Percentiles rank a stretch among this genome's conserved stretches.
Conservation (phyloP, 129 eudicot genomes). For the Helichrysum umbraculigerum region DNA sequence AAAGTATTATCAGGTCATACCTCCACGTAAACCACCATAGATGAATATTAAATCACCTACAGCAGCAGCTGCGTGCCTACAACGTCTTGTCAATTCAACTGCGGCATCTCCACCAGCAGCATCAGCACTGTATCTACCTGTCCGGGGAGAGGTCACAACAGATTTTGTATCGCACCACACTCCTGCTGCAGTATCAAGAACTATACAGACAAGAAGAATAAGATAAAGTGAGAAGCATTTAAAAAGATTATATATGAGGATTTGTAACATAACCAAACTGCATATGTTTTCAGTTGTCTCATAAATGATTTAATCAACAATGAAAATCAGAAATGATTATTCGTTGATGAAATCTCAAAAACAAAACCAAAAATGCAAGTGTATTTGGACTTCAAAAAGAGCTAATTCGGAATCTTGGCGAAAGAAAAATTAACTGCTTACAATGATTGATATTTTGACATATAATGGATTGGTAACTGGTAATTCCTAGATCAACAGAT, state of each 20-base stretch:
- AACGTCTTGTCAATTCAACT: constrained; percentile 93
- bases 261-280: not conserved
- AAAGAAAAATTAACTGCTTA: constrained; percentile 5
- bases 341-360: not conserved
- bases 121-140: constrained; percentile 98
- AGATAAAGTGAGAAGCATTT: constrained; percentile 28
- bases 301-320: not conserved
- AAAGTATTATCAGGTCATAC: constrained; percentile 45
- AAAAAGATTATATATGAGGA: constrained; percentile 8
- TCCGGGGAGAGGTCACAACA: constrained; percentile 93
- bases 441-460: not conserved
- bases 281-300: not conserved
- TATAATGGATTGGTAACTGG: not conserved
- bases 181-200: constrained; percentile 99
- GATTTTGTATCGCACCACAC: constrained; percentile 99
- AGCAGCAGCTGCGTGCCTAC: constrained; percentile 99
- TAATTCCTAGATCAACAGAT: constrained; percentile 2
- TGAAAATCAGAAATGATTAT: not conserved
- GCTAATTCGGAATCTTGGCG: not conserved
- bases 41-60: constrained; percentile 92
- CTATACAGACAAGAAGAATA: constrained; percentile 42
- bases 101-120: constrained; percentile 99
- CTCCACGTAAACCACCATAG: constrained; percentile 98
- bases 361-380: not conserved
- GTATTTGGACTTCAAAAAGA: not conserved